Base-by-base conservation (phyloP, 306 rosid genomes). In the Cicer yamashitae region DNA sequence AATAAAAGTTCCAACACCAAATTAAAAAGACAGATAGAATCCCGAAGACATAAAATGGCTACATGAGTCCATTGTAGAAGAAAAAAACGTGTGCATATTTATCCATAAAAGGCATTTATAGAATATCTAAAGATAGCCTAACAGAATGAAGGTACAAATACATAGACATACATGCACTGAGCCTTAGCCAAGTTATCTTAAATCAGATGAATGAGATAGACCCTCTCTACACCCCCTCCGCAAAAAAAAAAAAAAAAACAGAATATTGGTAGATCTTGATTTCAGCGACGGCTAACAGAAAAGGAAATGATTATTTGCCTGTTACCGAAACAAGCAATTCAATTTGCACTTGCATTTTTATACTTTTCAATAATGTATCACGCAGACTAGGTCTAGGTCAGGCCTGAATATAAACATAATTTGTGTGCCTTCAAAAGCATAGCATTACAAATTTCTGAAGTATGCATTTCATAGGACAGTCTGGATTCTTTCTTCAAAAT, bases 1-100 rank as follows among this genome's bases (percentile, higher is more conserved):
- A 77, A 62, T 75, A 74, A 52, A 43, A 67, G 64, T 58, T 68
- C 64, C 7, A 34, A 71, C 73, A 67, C 68, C 60, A 40, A 54
- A 46, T 51, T 81, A 73, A 52, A 20, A 66, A 60, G 67, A 25
- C 41, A 59, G 14, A 66, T 11, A 51, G 8, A 15, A 58, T 43
- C 10, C 1, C n/a, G 17, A 65, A 57, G 57, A 71, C n/a, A 75
- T 45, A 50, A 71, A 22, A 71, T 48, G 30, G 73, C 70, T 40
- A 25, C 30, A 47, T 22, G 48, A 7, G 68, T 56, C 46, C 56
- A 38, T 17, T 10, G 73, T 69, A 74, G 46, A 50, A 40, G 73
- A 13, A 65, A 25, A 63, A 41, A 11, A 20, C 8, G 39, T 14
- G 41, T 46, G 39, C 67, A 54, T 56, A 48, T 71, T 54, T 77